phyloP scores from a whole-genome alignment of 2,329 filamentous ascomycete genomes.

The Ophiostoma australiae region DNA sequence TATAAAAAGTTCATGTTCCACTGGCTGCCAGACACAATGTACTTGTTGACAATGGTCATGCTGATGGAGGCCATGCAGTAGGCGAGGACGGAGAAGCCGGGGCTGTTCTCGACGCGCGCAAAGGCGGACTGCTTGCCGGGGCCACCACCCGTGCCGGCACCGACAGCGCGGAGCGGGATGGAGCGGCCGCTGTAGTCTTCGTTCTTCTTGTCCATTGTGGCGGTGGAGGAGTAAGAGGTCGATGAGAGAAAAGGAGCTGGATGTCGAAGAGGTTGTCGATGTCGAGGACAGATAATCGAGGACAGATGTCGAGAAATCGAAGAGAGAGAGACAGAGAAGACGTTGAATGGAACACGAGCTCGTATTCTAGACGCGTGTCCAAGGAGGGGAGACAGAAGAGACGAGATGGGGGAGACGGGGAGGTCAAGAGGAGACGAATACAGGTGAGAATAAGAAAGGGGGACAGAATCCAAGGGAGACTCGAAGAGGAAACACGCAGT shows the following conservation, averaged over 20 bases:
- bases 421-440: neutral
- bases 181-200: conserved; percentile 57
- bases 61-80: conserved; percentile 96
- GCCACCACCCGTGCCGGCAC: neutral
- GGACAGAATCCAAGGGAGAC: conserved; percentile 1
- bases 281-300: neutral
- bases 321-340: neutral
- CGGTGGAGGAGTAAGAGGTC: neutral
- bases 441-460: neutral
- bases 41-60: conserved; percentile 99
- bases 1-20: conserved; percentile 98
- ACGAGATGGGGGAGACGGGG: conserved; percentile 22
- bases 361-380: conserved; percentile 13
- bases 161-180: conserved; percentile 35
- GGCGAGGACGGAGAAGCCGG: conserved; percentile 71
- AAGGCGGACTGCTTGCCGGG: conserved; percentile 28
- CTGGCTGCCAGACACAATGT: conserved; percentile 80
- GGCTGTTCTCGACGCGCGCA: conserved; percentile 64
- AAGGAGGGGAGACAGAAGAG: neutral
- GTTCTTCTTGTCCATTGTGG: conserved; percentile 72
- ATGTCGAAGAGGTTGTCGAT: neutral
- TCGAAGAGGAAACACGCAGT: conserved; percentile 10
- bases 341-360: neutral
- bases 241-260: neutral
- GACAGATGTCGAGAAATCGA: neutral